Base-by-base conservation (phyloP, 2,329 filamentous ascomycete genomes). In the Mycosphaerella sp. region DNA sequence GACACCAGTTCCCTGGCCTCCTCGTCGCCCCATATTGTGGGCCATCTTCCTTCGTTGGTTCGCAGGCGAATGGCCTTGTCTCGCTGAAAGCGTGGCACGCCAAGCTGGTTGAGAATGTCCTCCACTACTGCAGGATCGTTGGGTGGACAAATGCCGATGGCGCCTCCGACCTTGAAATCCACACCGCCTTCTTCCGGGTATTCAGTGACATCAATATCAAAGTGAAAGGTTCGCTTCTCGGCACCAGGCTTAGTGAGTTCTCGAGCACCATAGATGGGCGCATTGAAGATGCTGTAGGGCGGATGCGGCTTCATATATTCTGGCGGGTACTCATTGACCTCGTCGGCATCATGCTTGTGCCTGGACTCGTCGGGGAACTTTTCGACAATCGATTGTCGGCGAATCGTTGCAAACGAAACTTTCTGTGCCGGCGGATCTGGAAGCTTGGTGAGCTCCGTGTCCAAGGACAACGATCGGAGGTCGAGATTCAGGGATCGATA, bases 11-110 rank as follows among this genome's bases (percentile, higher is more conserved):
- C 85, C 53, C 93, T 83, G 6, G 91, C 73, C 70, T 87, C 74
- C 17, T 97, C 92, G 2, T 95, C 89, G 41, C 92, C 93, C 93
- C 93, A 98, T 47, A 98, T 95, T 0, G 93, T 98, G 3, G 93
- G 93, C 92, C 92, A 98, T 47, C 93, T 81, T 34, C 92, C 92
- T 57, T 79, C 81, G 36, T 80, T 82, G 0, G 93, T 97, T 69
- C 84, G 84, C 62, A 97, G 74, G 14, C 86, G 76, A 14, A 95
- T 80, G 11, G 86, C 85, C 76, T 89, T 93, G 73, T 95, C 87
- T 31, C 93, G 86, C 56, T 93, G 78, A 67, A 86, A 88, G 38
- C 83, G 85, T 3, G 91, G 91, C 21, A 97, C 80, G 63, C 87
- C 79, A 14, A 98, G 82, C 23, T 86, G 76, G 66, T 96, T 84